A percentile compares a stretch with the other conserved stretches of the same genome.
Conservation (phyloP, 257 asterid genomes). For the Cynanchum wilfordii region DNA sequence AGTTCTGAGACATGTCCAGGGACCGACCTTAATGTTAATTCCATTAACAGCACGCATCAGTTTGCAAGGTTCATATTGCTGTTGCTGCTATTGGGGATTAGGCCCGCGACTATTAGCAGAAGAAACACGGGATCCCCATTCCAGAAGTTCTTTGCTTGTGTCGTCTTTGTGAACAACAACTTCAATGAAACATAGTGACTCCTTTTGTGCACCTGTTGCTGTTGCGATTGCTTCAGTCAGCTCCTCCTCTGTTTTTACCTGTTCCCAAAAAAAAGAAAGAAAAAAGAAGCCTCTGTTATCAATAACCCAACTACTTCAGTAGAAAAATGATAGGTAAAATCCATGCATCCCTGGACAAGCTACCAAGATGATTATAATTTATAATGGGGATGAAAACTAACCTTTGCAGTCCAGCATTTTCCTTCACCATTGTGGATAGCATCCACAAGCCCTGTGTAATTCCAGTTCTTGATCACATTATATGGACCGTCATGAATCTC, state of each 20-base stretch:
- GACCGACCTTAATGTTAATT: conserved; percentile 2
- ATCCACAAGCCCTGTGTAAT: conserved; percentile 28
- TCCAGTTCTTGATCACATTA: conserved; percentile 32
- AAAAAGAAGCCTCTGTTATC: background rate
- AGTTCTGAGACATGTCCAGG: conserved; percentile 1
- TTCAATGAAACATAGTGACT: conserved; percentile 32
- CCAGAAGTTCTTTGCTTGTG: conserved; percentile 25
- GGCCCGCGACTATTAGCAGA: conserved; percentile 30
- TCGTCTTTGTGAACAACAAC: conserved; percentile 26
- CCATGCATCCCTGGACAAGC: too few relatives aligned
- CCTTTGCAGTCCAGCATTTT: conserved; percentile 39
- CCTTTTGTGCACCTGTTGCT: conserved; percentile 24
- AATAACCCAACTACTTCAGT: background rate
- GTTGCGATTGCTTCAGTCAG: conserved; percentile 24
- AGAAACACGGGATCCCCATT: conserved; percentile 37
- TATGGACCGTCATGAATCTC: conserved; percentile 37
- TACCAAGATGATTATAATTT: too few relatives aligned
- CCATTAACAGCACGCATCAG: background rate
- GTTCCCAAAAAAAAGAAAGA: background rate
- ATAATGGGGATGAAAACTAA: background rate
- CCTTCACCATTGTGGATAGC: conserved; percentile 38
- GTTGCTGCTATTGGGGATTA: conserved; percentile 22
- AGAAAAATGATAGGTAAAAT: too few relatives aligned
- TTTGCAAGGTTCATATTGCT: too few relatives aligned
- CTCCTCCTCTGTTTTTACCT: conserved; percentile 32